Base-by-base conservation (phyloP, 805 yeast genomes). In the Debaryomyces tyrocola region DNA sequence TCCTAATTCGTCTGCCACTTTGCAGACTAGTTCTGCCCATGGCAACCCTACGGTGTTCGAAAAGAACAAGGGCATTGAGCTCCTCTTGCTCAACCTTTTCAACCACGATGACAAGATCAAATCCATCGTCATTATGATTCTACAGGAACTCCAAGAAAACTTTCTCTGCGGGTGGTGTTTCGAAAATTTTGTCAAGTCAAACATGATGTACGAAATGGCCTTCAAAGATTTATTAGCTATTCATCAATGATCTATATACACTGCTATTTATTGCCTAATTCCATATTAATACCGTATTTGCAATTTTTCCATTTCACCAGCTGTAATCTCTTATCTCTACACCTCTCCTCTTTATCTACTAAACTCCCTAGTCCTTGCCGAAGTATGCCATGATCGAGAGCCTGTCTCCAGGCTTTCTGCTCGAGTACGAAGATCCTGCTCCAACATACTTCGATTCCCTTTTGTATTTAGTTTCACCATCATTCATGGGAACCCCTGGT, bases 381-480 rank as follows among this genome's bases (percentile, higher is more conserved):
- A 39, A 39, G 11, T 24, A 21, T n/a, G 34, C 11, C 20, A 54
- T 63, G 57, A 72, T 57, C 14, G 70, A 61, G 37, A 73, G 62
- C 39, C 73, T 57, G 56, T 83, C 90, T 50, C 87, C 88, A 12
- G 75, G 66, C 46, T 69, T 77, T 56, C 87, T 73, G n/a, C 82
- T 69, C 33, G 68, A 62, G 46, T 83, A 83, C 40, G 87, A 78
- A 45, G 69, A 69, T 0, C 89, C 88, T 0, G 85, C 74, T 4
- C 90, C 92, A 54, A 84, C 87, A 57, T 76, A 87, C 55, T 78
- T 82, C 44, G 85, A 79, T 51, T 82, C 81, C 50, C 90, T 67
- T 37, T 64, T 56, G 12, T 66, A 60, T 38, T 62, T 66, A 9
- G 64, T 59, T 10, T 56, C 55, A 6, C 70, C 69, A 43, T 64